Conservation (phyloP, 140 eudicot genomes). For the Cichorium intybus region DNA sequence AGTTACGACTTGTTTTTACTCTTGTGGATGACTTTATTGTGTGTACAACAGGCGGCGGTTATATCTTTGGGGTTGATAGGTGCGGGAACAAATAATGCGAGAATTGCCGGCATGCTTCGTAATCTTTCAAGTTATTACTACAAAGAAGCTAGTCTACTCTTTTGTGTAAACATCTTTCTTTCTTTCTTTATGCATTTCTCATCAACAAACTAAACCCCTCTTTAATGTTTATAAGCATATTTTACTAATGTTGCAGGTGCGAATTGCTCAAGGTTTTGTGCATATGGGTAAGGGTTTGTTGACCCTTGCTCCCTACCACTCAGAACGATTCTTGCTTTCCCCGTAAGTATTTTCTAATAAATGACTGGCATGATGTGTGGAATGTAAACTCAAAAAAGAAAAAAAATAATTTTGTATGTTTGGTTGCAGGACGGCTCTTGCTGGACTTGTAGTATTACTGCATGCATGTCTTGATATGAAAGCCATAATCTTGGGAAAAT, state of each 20-base stretch:
- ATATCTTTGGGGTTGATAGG: constrained; percentile 93
- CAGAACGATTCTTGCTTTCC: constrained; percentile 85
- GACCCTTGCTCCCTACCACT: constrained; percentile 91
- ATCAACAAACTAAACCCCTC: background rate
- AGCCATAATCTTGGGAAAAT: constrained; percentile 84
- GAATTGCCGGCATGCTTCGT: constrained; percentile 99
- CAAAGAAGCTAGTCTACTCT: constrained; percentile 96
- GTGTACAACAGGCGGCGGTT: constrained; percentile 69
- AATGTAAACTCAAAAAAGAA: no score
- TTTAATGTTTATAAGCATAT: no score
- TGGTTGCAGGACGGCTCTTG: constrained; percentile 68
- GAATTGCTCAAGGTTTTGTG: constrained; percentile 97
- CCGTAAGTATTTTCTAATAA: constrained; percentile 95
- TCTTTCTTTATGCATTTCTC: background rate
- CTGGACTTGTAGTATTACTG: constrained; percentile 70
- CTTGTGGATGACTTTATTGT: background rate
- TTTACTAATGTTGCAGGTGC: constrained; percentile 55
- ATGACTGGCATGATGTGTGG: no score
- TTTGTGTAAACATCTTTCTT: constrained; percentile 59
- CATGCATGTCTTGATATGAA: constrained; percentile 96
- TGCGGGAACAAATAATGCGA: constrained; percentile 96
- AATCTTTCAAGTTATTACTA: constrained; percentile 94
- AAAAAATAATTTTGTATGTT: background rate
- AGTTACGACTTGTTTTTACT: background rate
- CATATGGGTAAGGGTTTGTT: constrained; percentile 94